Conservation (phyloP, 352 stramenopile species). For the Pythium pyrilobum region DNA sequence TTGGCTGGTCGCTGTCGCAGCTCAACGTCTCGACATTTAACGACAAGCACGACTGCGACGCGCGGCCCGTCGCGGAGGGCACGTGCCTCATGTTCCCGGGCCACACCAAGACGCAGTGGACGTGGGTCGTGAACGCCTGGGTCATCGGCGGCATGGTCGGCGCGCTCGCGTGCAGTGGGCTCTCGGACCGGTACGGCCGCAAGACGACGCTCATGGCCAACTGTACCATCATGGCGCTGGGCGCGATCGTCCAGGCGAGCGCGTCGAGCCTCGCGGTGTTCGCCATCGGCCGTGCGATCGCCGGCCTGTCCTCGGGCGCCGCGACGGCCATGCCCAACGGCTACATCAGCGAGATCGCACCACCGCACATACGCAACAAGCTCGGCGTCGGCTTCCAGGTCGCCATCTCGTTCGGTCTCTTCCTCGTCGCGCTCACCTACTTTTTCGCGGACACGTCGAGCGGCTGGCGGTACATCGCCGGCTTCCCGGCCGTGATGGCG, state of each 20-base stretch:
- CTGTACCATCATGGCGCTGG: conserved; percentile 34
- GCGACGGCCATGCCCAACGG: conserved; percentile 21
- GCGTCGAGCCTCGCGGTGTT: conserved; percentile 33
- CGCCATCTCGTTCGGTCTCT: conserved; percentile 34
- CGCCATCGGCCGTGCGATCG: conserved; percentile 31
- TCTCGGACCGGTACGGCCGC: conserved; percentile 42
- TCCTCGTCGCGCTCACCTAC: conserved; percentile 40
- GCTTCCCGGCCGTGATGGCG: conserved; percentile 39
- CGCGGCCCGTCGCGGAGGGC: conserved; percentile 24
- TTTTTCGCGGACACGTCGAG: conserved; percentile 40
- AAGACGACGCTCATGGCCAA: conserved; percentile 30
- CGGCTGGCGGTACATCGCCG: conserved; percentile 51
- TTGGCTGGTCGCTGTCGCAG: conserved; percentile 43
- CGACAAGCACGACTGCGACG: conserved; percentile 28
- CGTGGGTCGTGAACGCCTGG: conserved; percentile 44
- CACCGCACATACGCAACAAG: conserved; percentile 27
- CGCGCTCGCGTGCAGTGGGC: conserved; percentile 25
- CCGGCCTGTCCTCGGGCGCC: conserved; percentile 44
- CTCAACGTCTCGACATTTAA: conserved; percentile 43
- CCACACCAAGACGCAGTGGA: conserved; percentile 50
- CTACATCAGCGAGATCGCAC: conserved; percentile 28
- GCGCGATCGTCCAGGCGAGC: conserved; percentile 25
- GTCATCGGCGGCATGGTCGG: conserved; percentile 52
- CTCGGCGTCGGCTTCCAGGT: conserved; percentile 40
- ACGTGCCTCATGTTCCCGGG: conserved; percentile 51